Evolutionary conservation across 805 yeast genomes (phyloP), one percentile per base, ranked within the genome.

Genomic region (Metschnikowia drakensbergensis): DNA sequence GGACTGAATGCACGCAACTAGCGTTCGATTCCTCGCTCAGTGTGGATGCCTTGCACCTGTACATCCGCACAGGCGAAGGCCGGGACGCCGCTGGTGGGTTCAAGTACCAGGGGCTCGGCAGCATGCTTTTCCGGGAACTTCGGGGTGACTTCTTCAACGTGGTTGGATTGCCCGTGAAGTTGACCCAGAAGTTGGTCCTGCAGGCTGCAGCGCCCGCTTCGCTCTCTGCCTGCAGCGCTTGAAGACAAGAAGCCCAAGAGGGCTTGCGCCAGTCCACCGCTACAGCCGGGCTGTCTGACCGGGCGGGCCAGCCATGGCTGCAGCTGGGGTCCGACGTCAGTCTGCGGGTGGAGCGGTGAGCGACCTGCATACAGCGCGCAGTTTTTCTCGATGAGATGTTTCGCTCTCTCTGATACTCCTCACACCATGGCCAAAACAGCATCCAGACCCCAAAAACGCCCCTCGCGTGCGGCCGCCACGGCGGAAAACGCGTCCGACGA

Each of bases 1-100:
- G 29, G 5, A 33, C 38, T 28, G 71, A 68, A n/a, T 68, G 68
- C 4, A 68, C 77, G 7, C 71, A 65, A 10, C 75, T 78, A 5
- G 83, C 80, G 48, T 71, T 82, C 39, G 64, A 64, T 4, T 74
- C 77, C 60, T 49, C 60, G 1, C 65, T 82, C 10, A 73, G 82
- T 0, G 81, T 80, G 54, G 80, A 72, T n/a, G 71, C 83, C 35
- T 59, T 92, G 3, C 60, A 76, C 26, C 69, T 73, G 11, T 92
- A 92, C 63, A 84, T 86, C 8, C 75, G 74, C 2, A 68, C 83
- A 2, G 84, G 77, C 23, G 97, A 92, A 62, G 98, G 94, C 1
- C 48, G 74, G 6, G 76, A 77, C 42, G 97, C 88, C 1, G 96
- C 98, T 2, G 99, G 97, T 5, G 99, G 99, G 0, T 91, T 88